Conservation (phyloP, 2,329 filamentous ascomycete species). For the Arachnomyces sp. region DNA sequence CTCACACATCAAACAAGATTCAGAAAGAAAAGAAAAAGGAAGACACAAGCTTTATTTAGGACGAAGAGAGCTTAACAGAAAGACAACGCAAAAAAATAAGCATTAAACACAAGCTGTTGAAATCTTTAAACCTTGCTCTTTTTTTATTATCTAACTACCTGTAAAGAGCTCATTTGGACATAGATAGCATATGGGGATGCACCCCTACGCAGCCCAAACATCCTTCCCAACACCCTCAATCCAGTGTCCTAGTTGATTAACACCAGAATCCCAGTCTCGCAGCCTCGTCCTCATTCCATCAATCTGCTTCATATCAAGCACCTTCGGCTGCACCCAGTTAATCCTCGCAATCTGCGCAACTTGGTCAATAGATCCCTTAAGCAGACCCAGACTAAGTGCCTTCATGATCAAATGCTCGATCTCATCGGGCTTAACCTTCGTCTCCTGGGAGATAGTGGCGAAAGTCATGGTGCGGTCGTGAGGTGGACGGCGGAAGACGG, state of each 20-base stretch:
- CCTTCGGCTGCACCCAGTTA: constrained; percentile 98
- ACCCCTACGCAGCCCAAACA: constrained; percentile 74
- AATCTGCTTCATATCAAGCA: constrained; percentile 91
- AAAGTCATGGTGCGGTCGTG: constrained; percentile 96
- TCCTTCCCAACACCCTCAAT: constrained; percentile 91
- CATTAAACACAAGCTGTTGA: too few species aligned
- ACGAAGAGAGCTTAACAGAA: too few species aligned
- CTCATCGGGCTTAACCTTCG: constrained; percentile 81
- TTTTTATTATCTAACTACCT: too few species aligned
- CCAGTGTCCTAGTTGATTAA: constrained; percentile 95
- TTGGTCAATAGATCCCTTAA: constrained; percentile 91
- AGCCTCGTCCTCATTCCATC: constrained; percentile 81
- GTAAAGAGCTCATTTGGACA: too few species aligned
- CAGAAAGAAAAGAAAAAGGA: too few species aligned
- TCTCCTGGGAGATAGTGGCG: constrained; percentile 78
- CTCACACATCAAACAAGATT: too few species aligned
- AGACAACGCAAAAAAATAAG: too few species aligned
- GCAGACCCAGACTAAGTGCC: constrained; percentile 83
- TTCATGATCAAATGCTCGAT: constrained; percentile 99
- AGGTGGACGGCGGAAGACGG: constrained; percentile 89
- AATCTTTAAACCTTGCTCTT: too few species aligned
- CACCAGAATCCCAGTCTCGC: constrained; percentile 90
- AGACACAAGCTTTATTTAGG: too few species aligned
- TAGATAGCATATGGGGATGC: too few species aligned
- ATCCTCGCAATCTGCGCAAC: constrained; percentile 90